Base-by-base conservation (phyloP, 2,329 filamentous ascomycete species). In the Cordyceps cicadae region DNA sequence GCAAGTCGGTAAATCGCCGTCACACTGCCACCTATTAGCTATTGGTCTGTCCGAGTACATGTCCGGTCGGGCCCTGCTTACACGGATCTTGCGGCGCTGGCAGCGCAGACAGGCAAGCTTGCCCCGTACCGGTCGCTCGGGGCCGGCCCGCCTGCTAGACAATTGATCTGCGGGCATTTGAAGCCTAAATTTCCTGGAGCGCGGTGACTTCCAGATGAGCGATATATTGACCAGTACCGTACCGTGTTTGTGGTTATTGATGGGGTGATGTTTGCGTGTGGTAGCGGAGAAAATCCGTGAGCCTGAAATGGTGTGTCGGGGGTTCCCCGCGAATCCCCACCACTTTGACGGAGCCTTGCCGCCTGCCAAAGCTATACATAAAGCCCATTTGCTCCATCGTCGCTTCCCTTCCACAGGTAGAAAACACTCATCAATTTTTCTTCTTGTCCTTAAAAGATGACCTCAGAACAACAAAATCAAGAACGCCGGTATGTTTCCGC, bases 41-140 rank as follows among this genome's bases (percentile, higher is more conserved):
- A 43, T 43, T 43, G 15, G 7, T 41, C 8, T 14, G 19, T 21
- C 43, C n/a, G 11, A 14, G 34, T 11, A 37, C 8, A 37, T 37
- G 24, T 14, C 34, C 34, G 24, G 24, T 4, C 34, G 34, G 12
- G 8, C 34, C 9, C 6, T 37, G n/a, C 72, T 26, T 69, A 77
- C 77, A 51, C 74, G 74, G 65, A 81, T 81, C 68, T 81, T 81
- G 29, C 79, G 72, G 48, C 76, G 70, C 62, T 81, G 79, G 60
- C 79, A 81, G 5, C 73, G 68, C 19, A 67, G 65, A 64, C 69
- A 70, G 0, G 70, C 67, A 51, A 75, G 64, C 6, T 69, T 66
- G 49, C 70, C 63, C 17, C 71, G 64, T 29, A 66, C 64, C 34
- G 67, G 71, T 11, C 67, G 67, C 6, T 64, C 61, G 39, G 63